phyloP scores from a whole-genome alignment of 345 rosid genomes.

The Noccaea bulbosa region DNA sequence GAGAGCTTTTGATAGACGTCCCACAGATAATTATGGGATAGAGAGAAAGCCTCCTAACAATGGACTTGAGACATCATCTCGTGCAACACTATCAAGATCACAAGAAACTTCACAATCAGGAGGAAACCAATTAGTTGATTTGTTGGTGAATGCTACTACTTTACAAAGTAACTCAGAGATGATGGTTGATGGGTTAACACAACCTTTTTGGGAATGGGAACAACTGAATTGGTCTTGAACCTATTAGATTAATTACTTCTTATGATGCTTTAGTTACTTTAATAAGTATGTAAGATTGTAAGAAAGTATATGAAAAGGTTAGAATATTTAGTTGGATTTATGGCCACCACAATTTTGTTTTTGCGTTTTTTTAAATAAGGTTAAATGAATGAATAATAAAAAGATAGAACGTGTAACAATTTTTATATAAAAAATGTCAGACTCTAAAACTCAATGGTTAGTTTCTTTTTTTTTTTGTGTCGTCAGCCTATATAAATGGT shows the following conservation, averaged over 20 bases:
- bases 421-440: too few relatives aligned
- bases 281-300: neutral
- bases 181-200: constrained; percentile 40
- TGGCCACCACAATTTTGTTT: neutral
- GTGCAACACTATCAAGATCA: constrained; percentile 27
- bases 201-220: constrained; percentile 55
- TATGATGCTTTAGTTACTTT: neutral
- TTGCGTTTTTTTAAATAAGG: neutral
- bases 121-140: constrained; percentile 19
- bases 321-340: neutral
- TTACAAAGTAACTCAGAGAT: constrained; percentile 29
- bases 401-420: too few relatives aligned
- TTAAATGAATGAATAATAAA: neutral
- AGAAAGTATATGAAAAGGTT: neutral
- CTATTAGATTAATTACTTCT: neutral
- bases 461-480: too few relatives aligned
- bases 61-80: constrained; percentile 22
- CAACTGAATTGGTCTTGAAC: constrained; percentile 16
- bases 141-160: neutral
- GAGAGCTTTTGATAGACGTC: constrained; percentile 42
- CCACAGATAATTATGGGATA: constrained; percentile 21
- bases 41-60: constrained; percentile 24
- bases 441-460: too few relatives aligned
- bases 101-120: constrained; percentile 29
- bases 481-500: too few relatives aligned